phyloP scores from a whole-genome alignment of 2,329 filamentous ascomycete species.

The Trichoderma afroharzianum region DNA sequence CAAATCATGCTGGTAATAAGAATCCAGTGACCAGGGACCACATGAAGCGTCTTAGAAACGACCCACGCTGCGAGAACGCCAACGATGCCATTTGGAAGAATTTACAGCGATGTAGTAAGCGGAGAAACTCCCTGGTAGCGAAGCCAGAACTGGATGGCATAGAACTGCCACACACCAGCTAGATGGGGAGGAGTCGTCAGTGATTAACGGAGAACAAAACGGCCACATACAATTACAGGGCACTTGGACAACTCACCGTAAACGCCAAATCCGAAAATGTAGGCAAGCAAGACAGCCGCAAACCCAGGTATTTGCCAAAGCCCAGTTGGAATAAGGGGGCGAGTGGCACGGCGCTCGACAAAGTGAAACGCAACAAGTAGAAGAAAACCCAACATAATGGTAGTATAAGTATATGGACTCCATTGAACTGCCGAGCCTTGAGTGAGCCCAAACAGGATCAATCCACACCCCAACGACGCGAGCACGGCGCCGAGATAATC shows the following conservation, averaged over 20 bases:
- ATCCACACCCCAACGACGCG: background rate
- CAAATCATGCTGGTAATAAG: background rate
- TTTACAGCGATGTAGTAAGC: background rate
- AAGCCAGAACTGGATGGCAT: slow-evolving; percentile 9
- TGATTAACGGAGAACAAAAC: background rate
- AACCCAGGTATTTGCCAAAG: background rate
- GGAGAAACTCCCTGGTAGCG: background rate
- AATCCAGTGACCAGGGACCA: slow-evolving; percentile 7
- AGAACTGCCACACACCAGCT: slow-evolving; percentile 4
- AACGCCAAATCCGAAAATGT: slow-evolving; percentile 1
- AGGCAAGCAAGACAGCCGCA: background rate
- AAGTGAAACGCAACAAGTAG: background rate
- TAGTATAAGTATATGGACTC: background rate
- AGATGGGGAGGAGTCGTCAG: background rate
- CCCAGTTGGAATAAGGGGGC: background rate
- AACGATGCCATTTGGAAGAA: background rate
- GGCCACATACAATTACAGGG: background rate
- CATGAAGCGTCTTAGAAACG: slow-evolving; percentile 4
- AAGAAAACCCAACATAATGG: background rate
- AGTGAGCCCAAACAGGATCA: slow-evolving; percentile 4
- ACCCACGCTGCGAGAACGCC: slow-evolving; percentile 1
- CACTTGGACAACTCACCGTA: background rate
- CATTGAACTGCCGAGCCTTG: background rate
- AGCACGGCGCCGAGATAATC: background rate
- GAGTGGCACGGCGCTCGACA: background rate